Evolutionary conservation across 1,139 yeast genomes (phyloP).

Genomic region (Kluyveromyces sp.): DNA sequence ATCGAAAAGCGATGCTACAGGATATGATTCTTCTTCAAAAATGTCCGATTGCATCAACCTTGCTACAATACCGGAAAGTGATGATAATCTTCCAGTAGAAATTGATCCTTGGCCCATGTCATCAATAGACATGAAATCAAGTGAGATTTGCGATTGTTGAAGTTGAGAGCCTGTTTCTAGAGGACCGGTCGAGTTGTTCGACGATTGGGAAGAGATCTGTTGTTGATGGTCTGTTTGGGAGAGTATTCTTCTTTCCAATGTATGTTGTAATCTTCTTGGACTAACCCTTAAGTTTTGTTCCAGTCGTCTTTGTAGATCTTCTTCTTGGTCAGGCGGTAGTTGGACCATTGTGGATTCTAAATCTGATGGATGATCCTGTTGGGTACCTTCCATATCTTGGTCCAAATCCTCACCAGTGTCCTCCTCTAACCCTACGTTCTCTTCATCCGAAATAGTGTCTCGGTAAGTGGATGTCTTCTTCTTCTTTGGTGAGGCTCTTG

Average conservation of each 20-base stretch:
- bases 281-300: slow-evolving; percentile 25
- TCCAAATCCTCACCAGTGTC: slow-evolving; percentile 13
- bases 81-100: slow-evolving; percentile 43
- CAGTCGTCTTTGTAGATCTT: slow-evolving; percentile 22
- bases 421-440: slow-evolving; percentile 8
- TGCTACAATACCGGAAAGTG: slow-evolving; percentile 41
- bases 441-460: slow-evolving; percentile 12
- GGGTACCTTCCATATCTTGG: background rate
- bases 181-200: slow-evolving; percentile 3
- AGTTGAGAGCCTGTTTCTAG: slow-evolving; percentile 3
- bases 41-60: slow-evolving; percentile 40
- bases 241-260: background rate
- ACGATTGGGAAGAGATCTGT: no score
- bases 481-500: slow-evolving; percentile 13
- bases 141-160: background rate
- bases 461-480: slow-evolving; percentile 9
- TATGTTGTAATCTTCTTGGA: slow-evolving; percentile 12
- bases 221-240: slow-evolving; percentile 20
- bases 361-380: slow-evolving; percentile 7
- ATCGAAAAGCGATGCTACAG: slow-evolving; percentile 37
- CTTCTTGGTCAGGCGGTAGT: slow-evolving; percentile 22
- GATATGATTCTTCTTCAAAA: slow-evolving; percentile 43
- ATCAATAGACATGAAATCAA: slow-evolving; percentile 18
- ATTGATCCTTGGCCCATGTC: slow-evolving; percentile 32
- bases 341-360: slow-evolving; percentile 15